Base-by-base conservation (phyloP, 2,329 filamentous ascomycete genomes). In the Penicillium janthinellum region DNA sequence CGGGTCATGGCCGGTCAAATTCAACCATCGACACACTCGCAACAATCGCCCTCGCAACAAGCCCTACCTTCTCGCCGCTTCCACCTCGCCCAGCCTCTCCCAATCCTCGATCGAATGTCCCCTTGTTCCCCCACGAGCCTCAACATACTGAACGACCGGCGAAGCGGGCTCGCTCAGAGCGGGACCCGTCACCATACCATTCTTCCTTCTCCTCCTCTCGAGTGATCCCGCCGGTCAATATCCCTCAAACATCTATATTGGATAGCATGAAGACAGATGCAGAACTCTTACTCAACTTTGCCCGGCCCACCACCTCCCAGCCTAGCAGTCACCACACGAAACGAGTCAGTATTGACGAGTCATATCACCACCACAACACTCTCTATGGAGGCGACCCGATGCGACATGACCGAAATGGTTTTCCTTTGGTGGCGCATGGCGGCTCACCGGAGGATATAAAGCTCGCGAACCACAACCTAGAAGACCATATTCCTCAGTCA, bases 151-250 rank as follows among this genome's bases (percentile, higher is more conserved):
- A 86, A 66, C 79, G 83, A 49, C 85, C 85, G 4, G 74, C 83
- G 20, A 88, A 88, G 73, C 82, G 86, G 44, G 81, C 84, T 51
- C 82, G 85, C 63, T 88, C 86, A 45, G 86, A 87, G 67, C 78
- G 83, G 65, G 75, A 82, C 54, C 76, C 78, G 15, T 80, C 81
- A 28, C 81, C 77, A 44, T 63, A 72, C 63, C 69, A 15, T 20
- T 53, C 50, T 28, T 31, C 50, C 25, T 42, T 22, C 22, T 48
- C 70, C 63, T 68, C 70, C 64, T 68, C 71, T 58, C 68, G 66
- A 58, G 64, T 64, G 44, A 56, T 65, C 59, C 65, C 67, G 59
- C 59, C 72, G 44, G 68, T 71, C 53, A 64, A 71, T 38, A 65
- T 71, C 38, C 73, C 70, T 64, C 69, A 75, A 63, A 62, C 68